A percentile compares a stretch with the other conserved stretches of the same genome.
Conservation (phyloP, 805 yeast species). For the Saccharomyces cerevisiae region DNA sequence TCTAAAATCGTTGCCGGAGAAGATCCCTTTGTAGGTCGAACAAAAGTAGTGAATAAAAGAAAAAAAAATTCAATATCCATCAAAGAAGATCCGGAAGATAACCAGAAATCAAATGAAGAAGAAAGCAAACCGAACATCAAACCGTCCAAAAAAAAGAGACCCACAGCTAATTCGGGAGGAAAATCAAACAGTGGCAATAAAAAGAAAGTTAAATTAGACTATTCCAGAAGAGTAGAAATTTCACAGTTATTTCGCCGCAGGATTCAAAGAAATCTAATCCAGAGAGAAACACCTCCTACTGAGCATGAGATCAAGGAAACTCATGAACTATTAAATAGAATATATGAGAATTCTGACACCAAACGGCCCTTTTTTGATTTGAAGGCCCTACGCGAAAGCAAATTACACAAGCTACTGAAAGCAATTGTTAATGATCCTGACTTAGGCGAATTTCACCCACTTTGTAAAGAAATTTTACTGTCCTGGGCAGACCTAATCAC, state of each 20-base stretch:
- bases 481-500: conserved; percentile 20
- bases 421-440: conserved; percentile 22
- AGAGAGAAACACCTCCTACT: conserved; percentile 25
- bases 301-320: conserved; percentile 20
- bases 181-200: background rate
- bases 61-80: background rate
- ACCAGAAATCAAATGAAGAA: background rate
- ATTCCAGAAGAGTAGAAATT: conserved; percentile 22
- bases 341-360: conserved; percentile 18
- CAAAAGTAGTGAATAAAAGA: conserved; percentile 2
- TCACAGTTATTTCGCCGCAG: conserved; percentile 25
- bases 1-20: conserved; percentile 18
- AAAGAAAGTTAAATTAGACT: conserved; percentile 19
- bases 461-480: conserved; percentile 20
- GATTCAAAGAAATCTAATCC: conserved; percentile 26
- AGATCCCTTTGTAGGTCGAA: conserved; percentile 23
- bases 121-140: background rate
- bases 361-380: conserved; percentile 27
- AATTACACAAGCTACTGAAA: conserved; percentile 27
- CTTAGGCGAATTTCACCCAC: conserved; percentile 24
- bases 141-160: background rate
- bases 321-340: conserved; percentile 22
- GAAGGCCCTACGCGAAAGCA: conserved; percentile 22
- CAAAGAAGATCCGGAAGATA: background rate
- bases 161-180: background rate